A percentile compares a stretch with the other conserved stretches of the same genome.
These are phyloP conservation scores for Citrus inodora DNA, from an alignment of 345 rosid genomes.

Conservation along the genomic window DNA sequence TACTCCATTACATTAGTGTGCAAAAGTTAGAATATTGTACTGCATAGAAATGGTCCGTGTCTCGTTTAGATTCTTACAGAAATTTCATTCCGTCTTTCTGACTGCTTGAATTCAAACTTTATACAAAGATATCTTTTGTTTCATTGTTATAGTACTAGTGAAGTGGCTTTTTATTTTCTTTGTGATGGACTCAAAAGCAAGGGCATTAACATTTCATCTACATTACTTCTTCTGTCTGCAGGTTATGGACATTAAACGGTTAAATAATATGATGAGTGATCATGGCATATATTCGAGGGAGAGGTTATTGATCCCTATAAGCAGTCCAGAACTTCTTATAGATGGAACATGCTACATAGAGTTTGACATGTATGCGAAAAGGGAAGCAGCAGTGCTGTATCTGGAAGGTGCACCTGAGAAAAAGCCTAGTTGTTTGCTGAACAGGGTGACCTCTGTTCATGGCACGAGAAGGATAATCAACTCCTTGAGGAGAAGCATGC, in stretches of 20 bases:
- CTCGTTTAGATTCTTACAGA: not conserved
- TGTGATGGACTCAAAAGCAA: not conserved
- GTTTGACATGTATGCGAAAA: slow-evolving; percentile 62
- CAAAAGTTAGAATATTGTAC: not conserved
- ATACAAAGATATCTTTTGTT: not conserved
- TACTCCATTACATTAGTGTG: not conserved
- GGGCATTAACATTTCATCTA: not conserved
- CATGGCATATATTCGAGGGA: slow-evolving; percentile 84
- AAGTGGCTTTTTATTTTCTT: not conserved
- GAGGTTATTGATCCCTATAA: slow-evolving; percentile 76
- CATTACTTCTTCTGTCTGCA: slow-evolving; percentile 19
- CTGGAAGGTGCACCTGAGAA: slow-evolving; percentile 54
- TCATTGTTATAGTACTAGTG: not conserved
- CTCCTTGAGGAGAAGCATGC: slow-evolving; percentile 87
- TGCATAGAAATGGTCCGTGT: not conserved
- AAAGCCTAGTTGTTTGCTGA: slow-evolving; percentile 27
- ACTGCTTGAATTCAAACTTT: not conserved
- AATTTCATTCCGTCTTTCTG: not conserved
- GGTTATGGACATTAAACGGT: slow-evolving; percentile 77
- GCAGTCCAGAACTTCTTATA: slow-evolving; percentile 55
- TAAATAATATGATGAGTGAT: slow-evolving; percentile 92
- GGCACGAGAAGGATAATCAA: slow-evolving; percentile 63
- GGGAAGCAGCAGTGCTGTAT: slow-evolving; percentile 84
- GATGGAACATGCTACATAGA: slow-evolving; percentile 75
- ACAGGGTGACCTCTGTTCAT: slow-evolving; percentile 35